Base-by-base conservation (phyloP, 306 rosid genomes). In the Pueraria montana region DNA sequence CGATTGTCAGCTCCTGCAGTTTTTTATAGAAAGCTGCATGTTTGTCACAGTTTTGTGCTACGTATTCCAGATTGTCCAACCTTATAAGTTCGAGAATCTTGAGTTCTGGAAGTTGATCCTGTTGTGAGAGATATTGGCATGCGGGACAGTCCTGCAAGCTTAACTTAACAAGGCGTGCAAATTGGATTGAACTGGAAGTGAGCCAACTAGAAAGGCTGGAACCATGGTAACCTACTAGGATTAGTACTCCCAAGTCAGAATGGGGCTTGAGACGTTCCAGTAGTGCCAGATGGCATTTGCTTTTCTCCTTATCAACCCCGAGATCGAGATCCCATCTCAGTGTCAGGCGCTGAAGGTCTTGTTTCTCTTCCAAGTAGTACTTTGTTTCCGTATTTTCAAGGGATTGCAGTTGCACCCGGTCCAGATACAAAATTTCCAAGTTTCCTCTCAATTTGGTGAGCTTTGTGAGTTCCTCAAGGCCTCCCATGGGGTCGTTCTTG, bases 1-100 rank as follows among this genome's bases (percentile, higher is more conserved):
- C 0, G 12, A 86, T 32, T 72, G 30, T 13, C 4, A 84, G 80
- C 14, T 72, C 49, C 79, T 59, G 4, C 21, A 82, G 32, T 12
- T 74, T 56, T 61, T 49, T 56, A 65, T 45, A 80, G 40, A 86
- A 68, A 14, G 1, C 26, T 17, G 24, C 6, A 0, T 20, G 5
- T 40, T 18, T 6, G 12, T 34, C 5, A 34, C 8, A 17, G 21
- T 21, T 13, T 3, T 84, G 11, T 36, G 14, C 9, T 12, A 84
- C 40, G 84, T 4, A 84, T 13, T 53, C 24, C 11, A 84, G 18
- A 46, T 11, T 11, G 8, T 64, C 14, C 73, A 84, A 20, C 0
- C 61, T 10, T 0, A 9, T 0, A 74, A 84, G 81, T 17, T 32
- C 34, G 17, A 84, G 70, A 64, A 13, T 16, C 71, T 64, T 49